These are phyloP conservation scores for Gamarada debralockiae DNA, from an alignment of 495 filamentous ascomycete species.

Conservation along the genomic window DNA sequence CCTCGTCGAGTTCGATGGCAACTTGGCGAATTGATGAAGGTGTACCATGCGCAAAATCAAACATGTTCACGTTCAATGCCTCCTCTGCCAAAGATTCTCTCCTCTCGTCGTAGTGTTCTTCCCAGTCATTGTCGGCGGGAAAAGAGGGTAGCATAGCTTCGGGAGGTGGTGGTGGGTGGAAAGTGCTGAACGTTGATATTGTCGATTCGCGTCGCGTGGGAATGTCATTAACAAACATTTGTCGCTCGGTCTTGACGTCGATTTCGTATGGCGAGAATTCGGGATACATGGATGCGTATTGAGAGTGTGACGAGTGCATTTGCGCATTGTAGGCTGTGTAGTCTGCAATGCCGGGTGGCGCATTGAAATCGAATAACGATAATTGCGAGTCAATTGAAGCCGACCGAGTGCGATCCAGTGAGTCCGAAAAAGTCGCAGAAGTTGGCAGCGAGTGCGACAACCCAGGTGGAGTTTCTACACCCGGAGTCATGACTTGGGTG, in stretches of 20 bases:
- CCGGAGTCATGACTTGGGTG: conserved; percentile 47
- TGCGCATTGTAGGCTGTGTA: conserved; percentile 59
- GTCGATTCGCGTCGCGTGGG: conserved; percentile 78
- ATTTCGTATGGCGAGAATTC: conserved; percentile 78
- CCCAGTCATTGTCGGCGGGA: conserved; percentile 66
- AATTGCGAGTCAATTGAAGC: conserved; percentile 75
- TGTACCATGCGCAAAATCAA: conserved; percentile 64
- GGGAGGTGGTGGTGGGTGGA: conserved; percentile 64
- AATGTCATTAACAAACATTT: conserved; percentile 91
- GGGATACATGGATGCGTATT: conserved; percentile 34
- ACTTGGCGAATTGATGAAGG: conserved; percentile 52
- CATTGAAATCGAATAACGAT: conserved; percentile 66
- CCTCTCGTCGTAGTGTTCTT: conserved; percentile 63
- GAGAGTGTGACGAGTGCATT: conserved; percentile 34
- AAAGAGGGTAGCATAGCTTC: conserved; percentile 62
- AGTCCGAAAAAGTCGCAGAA: conserved; percentile 73
- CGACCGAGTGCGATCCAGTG: conserved; percentile 64
- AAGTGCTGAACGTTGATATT: conserved; percentile 83
- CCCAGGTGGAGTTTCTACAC: conserved; percentile 66
- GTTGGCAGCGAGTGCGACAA: conserved; percentile 79
- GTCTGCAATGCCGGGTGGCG: conserved; percentile 51
- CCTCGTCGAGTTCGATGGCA: conserved; percentile 82
- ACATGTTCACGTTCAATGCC: conserved; percentile 67
- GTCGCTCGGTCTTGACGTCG: conserved; percentile 91
- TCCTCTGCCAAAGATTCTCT: conserved; percentile 60